A percentile compares a stretch with the other conserved stretches of the same genome.
phyloP scores from a whole-genome alignment of 768 basidiomycete species.

The Leccinum truebloodii region DNA sequence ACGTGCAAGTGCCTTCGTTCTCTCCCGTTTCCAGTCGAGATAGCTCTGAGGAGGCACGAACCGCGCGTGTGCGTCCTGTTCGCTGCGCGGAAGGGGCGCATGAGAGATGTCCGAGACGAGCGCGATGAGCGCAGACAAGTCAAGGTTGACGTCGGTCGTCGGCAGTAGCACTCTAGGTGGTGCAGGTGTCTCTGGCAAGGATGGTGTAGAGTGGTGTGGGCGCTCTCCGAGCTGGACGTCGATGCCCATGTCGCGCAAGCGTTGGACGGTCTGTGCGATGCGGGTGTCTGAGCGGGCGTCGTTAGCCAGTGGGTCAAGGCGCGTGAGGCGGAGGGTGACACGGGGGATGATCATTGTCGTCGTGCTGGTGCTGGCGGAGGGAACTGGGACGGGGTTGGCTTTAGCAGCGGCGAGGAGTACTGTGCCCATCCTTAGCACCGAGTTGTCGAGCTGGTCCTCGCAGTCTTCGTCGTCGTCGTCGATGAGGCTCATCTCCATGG shows the following conservation, averaged over 20 bases:
- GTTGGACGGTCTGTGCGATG: constrained; percentile 57
- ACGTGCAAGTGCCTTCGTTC: constrained; percentile 11
- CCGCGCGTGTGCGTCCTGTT: constrained; percentile 59
- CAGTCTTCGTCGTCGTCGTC: constrained; percentile 45
- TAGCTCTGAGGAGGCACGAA: constrained; percentile 64
- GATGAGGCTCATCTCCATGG: constrained; percentile 77
- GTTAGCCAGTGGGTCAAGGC: constrained; percentile 49
- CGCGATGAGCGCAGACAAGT: no score
- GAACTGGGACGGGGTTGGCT: constrained; percentile 45
- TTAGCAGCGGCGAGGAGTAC: constrained; percentile 63
- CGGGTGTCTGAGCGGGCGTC: constrained; percentile 48
- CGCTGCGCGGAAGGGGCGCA: constrained; percentile 55
- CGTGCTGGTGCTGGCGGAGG: no score
- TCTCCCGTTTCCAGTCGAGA: constrained; percentile 57
- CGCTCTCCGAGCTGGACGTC: no score
- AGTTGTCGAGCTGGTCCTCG: constrained; percentile 62
- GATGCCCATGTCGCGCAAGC: constrained; percentile 64
- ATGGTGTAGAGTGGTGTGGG: no score
- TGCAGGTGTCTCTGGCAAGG: no score
- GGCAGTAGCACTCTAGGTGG: no score
- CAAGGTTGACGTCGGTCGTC: no score
- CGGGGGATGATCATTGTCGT: neutral
- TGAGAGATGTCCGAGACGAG: no score
- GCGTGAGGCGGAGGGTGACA: constrained; percentile 67
- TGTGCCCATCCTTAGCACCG: no score